Evolutionary conservation across 768 basidiomycete species (phyloP), one percentile per base, ranked within the genome.

Genomic region (Cubamyces sp.): DNA sequence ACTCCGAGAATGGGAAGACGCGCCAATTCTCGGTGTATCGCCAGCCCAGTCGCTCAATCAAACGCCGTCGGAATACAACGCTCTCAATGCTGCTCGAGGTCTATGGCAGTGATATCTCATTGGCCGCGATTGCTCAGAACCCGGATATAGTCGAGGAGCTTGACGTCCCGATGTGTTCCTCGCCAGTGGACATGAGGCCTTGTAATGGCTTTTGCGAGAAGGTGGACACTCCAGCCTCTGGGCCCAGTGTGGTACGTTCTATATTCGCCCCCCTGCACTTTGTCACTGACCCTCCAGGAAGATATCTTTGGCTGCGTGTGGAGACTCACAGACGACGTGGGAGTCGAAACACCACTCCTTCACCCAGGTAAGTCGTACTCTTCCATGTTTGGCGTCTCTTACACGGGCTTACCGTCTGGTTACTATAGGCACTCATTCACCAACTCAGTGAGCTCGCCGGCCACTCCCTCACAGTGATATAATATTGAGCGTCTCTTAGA

Each of bases 241-340:
- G 54, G 0, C 59, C 34, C 0, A 58, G 43, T 19, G 59, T 62
- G 53, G 62, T 66, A 43, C 39, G 51, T 50, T 40, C 61, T 14
- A 55, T 23, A 52, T 37, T 18, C 39, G 19, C 39, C n/a, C 26
- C 28, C 25, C 18, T 61, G 56, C 11, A 26, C 45, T 6, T 37
- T 9, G 46, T 6, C 5, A 14, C 43, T 30, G 15, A 26, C 16
- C 14, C 18, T 23, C 8, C 18, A 16, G 3, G 5, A n/a, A 63
- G 37, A 28, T 54, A 2, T 69, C 68, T 3, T 37, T 71, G 4
- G 66, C 70, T 1, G 65, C 68, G 0, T 71, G 70, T 40, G 61
- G 66, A 41, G 71, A 72, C 34, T 39, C 59, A 37, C 71, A 71
- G 49, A 57, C 40, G 34, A 52, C 66, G 7, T 72, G 66, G 64